phyloP scores from a whole-genome alignment of 179 eudicot genomes.

The Beta lomatogona region DNA sequence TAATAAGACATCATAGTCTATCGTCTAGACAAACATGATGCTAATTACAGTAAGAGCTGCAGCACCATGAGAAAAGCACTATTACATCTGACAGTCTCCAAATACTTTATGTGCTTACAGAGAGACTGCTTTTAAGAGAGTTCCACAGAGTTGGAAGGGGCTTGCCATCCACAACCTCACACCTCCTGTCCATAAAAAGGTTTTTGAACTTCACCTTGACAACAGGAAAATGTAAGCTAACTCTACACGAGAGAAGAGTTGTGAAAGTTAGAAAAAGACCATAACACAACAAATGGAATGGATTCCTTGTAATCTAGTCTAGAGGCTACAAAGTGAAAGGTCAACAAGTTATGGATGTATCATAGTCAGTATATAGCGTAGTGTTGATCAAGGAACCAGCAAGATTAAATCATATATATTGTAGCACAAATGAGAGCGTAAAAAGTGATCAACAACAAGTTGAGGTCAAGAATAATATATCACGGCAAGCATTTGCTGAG shows the following conservation, averaged over 20 bases:
- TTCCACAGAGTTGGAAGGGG: slow-evolving; percentile 94
- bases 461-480: slow-evolving; percentile 88
- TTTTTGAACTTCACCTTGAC: slow-evolving; percentile 65
- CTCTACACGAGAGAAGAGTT: slow-evolving; percentile 33
- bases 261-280: too few species aligned
- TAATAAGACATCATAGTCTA: background rate
- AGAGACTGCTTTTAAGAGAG: slow-evolving; percentile 48
- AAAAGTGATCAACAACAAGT: slow-evolving; percentile 68
- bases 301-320: background rate
- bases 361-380: background rate
- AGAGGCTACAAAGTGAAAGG: background rate
- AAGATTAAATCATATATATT: background rate
- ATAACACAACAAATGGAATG: background rate
- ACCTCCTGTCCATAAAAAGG: slow-evolving; percentile 65
- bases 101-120: slow-evolving; percentile 38
- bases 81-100: background rate
- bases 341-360: background rate
- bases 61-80: background rate
- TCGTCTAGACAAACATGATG: background rate
- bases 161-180: slow-evolving; percentile 82
- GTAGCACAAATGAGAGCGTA: slow-evolving; percentile 43
- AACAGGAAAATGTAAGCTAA: slow-evolving; percentile 59
- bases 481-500: slow-evolving; percentile 73
- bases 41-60: background rate
- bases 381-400: background rate